Conservation (phyloP, 176 grass and related monocot species). For the Zea mays region DNA sequence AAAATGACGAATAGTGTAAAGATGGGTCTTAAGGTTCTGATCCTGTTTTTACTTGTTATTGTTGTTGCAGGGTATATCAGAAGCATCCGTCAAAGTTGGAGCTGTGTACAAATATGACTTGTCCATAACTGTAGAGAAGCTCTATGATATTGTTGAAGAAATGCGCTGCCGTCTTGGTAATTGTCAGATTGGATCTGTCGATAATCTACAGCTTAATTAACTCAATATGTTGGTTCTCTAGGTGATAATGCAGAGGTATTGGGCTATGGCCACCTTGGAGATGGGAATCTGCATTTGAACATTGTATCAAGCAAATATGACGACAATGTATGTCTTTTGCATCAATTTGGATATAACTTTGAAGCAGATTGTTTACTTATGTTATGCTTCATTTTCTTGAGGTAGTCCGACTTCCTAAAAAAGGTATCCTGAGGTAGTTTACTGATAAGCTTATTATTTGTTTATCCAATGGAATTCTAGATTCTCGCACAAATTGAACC, state of each 20-base stretch:
- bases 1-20: neutral
- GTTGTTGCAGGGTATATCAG: conserved; percentile 77
- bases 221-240: conserved; percentile 40
- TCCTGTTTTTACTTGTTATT: neutral
- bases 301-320: conserved; percentile 71
- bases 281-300: conserved; percentile 93
- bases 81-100: conserved; percentile 84
- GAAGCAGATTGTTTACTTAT: conserved; percentile 21
- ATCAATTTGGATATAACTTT: neutral
- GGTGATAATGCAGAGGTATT: conserved; percentile 68
- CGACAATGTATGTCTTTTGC: conserved; percentile 55
- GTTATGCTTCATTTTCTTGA: conserved; percentile 21
- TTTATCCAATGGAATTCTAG: conserved; percentile 53
- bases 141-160: conserved; percentile 92
- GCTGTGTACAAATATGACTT: conserved; percentile 96
- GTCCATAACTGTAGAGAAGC: conserved; percentile 73
- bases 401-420: too few species aligned
- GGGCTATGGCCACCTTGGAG: conserved; percentile 92
- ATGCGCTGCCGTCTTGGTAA: conserved; percentile 82
- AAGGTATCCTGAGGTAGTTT: too few species aligned
- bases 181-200: neutral
- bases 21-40: neutral
- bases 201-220: conserved; percentile 20
- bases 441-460: conserved; percentile 14
- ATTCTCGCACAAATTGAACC: conserved; percentile 77